These are phyloP conservation scores for Crithidia bombi DNA, from an alignment of 208 protist genomes.

Conservation along the genomic window DNA sequence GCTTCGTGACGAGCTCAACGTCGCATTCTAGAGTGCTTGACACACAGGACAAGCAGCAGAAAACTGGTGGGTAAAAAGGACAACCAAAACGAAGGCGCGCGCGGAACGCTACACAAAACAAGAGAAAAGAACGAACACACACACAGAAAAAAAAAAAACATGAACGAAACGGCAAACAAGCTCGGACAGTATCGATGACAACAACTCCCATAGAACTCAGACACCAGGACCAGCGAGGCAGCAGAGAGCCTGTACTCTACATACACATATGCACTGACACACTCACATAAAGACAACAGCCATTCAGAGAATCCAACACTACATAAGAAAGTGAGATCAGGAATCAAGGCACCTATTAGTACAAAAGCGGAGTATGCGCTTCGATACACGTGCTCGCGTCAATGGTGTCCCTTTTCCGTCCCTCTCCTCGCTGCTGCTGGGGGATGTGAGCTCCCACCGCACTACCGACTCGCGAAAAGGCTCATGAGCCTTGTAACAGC, in stretches of 20 bases:
- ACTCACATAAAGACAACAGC: background rate
- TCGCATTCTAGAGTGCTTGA: too few relatives aligned
- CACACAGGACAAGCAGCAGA: too few relatives aligned
- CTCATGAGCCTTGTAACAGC: background rate
- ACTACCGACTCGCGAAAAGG: too few relatives aligned
- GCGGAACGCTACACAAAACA: background rate
- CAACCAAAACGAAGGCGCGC: too few relatives aligned
- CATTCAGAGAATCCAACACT: background rate
- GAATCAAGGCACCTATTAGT: conserved; percentile 3
- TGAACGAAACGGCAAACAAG: background rate
- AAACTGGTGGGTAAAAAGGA: too few relatives aligned
- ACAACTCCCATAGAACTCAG: background rate
- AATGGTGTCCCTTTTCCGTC: too few relatives aligned
- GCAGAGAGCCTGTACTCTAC: background rate
- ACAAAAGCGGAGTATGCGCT: too few relatives aligned
- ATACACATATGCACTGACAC: background rate
- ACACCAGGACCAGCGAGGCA: background rate
- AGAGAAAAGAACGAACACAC: background rate
- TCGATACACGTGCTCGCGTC: too few relatives aligned
- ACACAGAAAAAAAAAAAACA: background rate
- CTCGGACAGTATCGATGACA: background rate
- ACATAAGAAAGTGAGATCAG: conserved; percentile 5
- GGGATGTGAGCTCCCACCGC: too few relatives aligned
- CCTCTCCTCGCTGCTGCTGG: too few relatives aligned
- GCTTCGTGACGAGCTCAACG: too few relatives aligned